A percentile compares a stretch with the other conserved stretches of the same genome.
phyloP scores from a whole-genome alignment of 108 stramenopile genomes.

The Stephanodiscus minutulus region DNA sequence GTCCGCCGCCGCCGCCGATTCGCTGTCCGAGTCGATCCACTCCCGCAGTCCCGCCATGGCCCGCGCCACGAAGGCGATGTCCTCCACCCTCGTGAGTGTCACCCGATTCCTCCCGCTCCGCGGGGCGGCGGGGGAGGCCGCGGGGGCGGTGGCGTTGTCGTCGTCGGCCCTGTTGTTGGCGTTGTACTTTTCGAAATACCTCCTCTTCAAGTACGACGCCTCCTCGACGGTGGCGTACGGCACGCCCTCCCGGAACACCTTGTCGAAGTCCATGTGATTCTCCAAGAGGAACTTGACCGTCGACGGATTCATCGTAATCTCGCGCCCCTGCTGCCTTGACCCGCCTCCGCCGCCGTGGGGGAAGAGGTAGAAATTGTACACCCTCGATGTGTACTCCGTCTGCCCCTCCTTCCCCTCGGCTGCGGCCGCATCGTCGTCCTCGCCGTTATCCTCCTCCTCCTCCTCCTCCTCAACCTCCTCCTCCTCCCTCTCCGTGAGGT shows the following conservation, averaged over 20 bases:
- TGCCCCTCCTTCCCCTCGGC: constrained; percentile 8
- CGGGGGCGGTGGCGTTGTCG: neutral
- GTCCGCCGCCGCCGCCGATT: neutral
- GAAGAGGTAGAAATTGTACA: constrained; percentile 84
- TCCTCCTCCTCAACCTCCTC: neutral
- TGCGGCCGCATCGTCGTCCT: neutral
- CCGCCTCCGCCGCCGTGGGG: constrained; percentile 34
- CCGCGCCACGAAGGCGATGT: constrained; percentile 64
- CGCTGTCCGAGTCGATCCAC: constrained; percentile 75
- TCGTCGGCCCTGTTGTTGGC: constrained; percentile 12
- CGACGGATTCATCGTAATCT: constrained; percentile 69
- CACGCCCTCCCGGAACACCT: constrained; percentile 65
- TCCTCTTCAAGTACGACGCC: constrained; percentile 45
- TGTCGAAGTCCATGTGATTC: constrained; percentile 74
- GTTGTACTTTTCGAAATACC: constrained; percentile 41
- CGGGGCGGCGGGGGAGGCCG: neutral
- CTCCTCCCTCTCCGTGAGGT: constrained; percentile 43
- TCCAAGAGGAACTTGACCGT: constrained; percentile 64
- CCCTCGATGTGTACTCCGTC: constrained; percentile 40
- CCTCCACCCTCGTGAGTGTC: constrained; percentile 40
- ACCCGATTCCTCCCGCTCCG: constrained; percentile 18
- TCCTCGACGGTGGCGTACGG: constrained; percentile 52
- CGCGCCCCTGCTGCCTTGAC: constrained; percentile 22
- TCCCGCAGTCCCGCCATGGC: constrained; percentile 78
- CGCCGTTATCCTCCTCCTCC: constrained; percentile 3